phyloP scores from a whole-genome alignment of 2,329 filamentous ascomycete genomes.

The Cladobotryum protrusum region DNA sequence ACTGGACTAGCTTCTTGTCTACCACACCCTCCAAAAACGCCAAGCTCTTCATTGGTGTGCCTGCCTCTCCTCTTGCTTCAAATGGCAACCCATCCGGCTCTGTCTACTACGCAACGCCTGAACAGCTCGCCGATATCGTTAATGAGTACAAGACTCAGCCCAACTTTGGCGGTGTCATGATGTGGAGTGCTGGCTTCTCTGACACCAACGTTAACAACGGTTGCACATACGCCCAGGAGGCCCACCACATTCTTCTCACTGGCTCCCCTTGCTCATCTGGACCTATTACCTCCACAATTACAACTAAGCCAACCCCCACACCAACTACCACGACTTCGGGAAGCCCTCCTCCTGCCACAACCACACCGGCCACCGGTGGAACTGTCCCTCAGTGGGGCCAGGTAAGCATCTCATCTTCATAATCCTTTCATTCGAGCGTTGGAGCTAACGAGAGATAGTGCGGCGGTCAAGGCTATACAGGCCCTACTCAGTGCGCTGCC shows the following conservation, averaged over 20 bases:
- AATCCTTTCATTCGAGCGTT: neutral
- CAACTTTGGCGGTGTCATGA: conserved; percentile 32
- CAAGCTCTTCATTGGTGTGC: conserved; percentile 31
- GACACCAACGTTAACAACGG: conserved; percentile 28
- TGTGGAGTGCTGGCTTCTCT: conserved; percentile 37
- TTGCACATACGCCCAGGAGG: conserved; percentile 31
- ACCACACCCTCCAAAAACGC: conserved; percentile 24
- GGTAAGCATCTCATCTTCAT: neutral
- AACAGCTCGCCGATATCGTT: conserved; percentile 20
- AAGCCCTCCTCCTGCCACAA: neutral
- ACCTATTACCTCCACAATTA: neutral
- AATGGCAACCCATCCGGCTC: conserved; percentile 19
- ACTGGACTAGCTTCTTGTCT: conserved; percentile 23
- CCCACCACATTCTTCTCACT: conserved; percentile 2
- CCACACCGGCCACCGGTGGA: conserved; percentile 1
- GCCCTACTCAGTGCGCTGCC: conserved; percentile 17
- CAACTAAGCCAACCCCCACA: neutral
- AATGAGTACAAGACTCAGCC: conserved; percentile 22
- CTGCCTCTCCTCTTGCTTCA: conserved; percentile 17
- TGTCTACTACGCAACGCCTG: conserved; percentile 21
- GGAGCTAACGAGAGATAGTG: conserved; percentile 12
- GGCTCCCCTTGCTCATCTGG: conserved; percentile 6
- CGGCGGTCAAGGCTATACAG: conserved; percentile 17
- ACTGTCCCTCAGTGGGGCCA: conserved; percentile 9
- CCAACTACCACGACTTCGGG: neutral